Evolutionary conservation across 1,139 yeast genomes (phyloP).

Genomic region (Barnettozyma hawaiiensis): DNA sequence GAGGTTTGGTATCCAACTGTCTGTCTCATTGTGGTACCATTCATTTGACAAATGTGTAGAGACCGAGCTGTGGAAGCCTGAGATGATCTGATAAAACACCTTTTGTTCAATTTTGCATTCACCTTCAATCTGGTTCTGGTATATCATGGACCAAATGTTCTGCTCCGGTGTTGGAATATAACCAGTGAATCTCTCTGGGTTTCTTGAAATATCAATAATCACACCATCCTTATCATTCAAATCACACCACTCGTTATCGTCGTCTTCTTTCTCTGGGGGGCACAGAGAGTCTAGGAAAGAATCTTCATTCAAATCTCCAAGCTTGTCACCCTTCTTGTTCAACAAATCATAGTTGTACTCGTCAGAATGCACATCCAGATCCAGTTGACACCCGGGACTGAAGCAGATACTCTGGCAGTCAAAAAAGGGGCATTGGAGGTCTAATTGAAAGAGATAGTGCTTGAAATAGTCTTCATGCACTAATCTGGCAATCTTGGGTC

Average conservation of each 20-base stretch:
- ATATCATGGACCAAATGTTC: constrained; percentile 90
- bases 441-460: constrained; percentile 81
- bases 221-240: constrained; percentile 50
- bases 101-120: constrained; percentile 74
- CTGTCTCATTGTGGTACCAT: constrained; percentile 65
- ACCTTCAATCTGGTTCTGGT: constrained; percentile 58
- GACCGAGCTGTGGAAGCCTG: constrained; percentile 95
- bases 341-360: constrained; percentile 64
- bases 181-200: constrained; percentile 96
- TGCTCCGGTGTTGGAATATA: constrained; percentile 90
- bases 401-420: constrained; percentile 79
- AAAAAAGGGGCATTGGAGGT: constrained; percentile 86
- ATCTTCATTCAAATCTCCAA: constrained; percentile 55
- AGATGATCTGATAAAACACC: constrained; percentile 76
- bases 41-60: constrained; percentile 91
- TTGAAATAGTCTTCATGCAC: constrained; percentile 71
- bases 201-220: constrained; percentile 76
- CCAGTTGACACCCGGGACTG: constrained; percentile 91
- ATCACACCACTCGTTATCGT: constrained; percentile 43
- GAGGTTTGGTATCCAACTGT: constrained; percentile 79
- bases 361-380: constrained; percentile 47
- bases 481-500: constrained; percentile 51
- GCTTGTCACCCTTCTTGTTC: constrained; percentile 63
- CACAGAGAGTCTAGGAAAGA: constrained; percentile 34
- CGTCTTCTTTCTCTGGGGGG: constrained; percentile 25